Conservation (phyloP, 305 asterid species). For the Nicotiana rustica region DNA sequence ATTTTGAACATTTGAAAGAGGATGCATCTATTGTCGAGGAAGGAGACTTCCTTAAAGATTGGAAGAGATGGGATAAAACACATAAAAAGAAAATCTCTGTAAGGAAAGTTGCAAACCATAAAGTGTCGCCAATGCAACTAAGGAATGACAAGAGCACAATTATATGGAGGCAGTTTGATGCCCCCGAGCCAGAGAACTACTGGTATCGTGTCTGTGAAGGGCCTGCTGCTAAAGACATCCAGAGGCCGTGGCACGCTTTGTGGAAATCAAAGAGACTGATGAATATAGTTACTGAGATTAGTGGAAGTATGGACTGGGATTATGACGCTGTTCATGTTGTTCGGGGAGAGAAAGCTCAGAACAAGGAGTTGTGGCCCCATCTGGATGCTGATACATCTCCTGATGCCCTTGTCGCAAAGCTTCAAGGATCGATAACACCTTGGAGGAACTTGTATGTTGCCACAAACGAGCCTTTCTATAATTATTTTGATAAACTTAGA, state of each 20-base stretch:
- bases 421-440: conserved; percentile 59
- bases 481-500: conserved; percentile 84
- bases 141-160: conserved; percentile 72
- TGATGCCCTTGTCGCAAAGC: conserved; percentile 65
- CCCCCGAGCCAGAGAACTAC: conserved; percentile 77
- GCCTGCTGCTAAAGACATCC: conserved; percentile 65
- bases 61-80: conserved; percentile 77
- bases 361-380: conserved; percentile 78
- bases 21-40: conserved; percentile 69
- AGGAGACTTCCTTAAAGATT: conserved; percentile 66
- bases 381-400: conserved; percentile 86
- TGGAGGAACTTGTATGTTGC: conserved; percentile 86
- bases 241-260: conserved; percentile 80
- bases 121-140: conserved; percentile 73
- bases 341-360: conserved; percentile 75
- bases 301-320: conserved; percentile 99
- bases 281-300: conserved; percentile 84
- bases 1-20: conserved; percentile 91
- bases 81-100: conserved; percentile 64
- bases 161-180: conserved; percentile 74
- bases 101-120: conserved; percentile 62
- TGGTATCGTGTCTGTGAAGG: conserved; percentile 98
- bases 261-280: conserved; percentile 92
- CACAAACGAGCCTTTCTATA: conserved; percentile 81
- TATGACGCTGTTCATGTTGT: conserved; percentile 87